A percentile compares a stretch with the other conserved stretches of the same genome.
These are phyloP conservation scores for Candida ficus DNA, from an alignment of 805 yeast species.

Conservation along the genomic window DNA sequence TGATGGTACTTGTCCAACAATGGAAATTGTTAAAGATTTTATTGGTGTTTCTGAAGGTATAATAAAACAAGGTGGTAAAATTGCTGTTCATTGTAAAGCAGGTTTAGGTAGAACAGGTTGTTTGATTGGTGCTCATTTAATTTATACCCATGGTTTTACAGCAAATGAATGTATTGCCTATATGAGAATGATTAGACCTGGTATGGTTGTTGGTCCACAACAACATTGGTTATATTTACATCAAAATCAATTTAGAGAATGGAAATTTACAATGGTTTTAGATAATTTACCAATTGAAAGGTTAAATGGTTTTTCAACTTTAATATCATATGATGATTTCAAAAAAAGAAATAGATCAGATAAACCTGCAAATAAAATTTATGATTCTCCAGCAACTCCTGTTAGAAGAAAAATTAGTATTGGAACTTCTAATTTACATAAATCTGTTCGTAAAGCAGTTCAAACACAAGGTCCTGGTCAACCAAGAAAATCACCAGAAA, in stretches of 20 bases:
- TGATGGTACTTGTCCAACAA: constrained; percentile 96
- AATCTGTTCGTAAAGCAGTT: constrained; percentile 69
- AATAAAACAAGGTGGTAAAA: constrained; percentile 79
- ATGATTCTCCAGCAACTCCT: constrained; percentile 61
- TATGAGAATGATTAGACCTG: constrained; percentile 94
- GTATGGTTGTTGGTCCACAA: constrained; percentile 99
- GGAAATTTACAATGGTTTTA: constrained; percentile 88
- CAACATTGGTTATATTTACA: constrained; percentile 98
- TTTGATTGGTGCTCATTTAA: constrained; percentile 92
- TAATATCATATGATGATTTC: constrained; percentile 57
- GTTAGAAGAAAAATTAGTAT: constrained; percentile 63
- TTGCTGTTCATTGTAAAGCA: constrained; percentile 99
- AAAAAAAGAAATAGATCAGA: constrained; percentile 43
- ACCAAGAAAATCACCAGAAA: constrained; percentile 65
- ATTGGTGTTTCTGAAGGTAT: constrained; percentile 93
- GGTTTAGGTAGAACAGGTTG: constrained; percentile 98
- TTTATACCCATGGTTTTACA: constrained; percentile 94
- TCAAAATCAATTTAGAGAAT: constrained; percentile 92
- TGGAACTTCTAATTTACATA: constrained; percentile 59
- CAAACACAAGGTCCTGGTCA: constrained; percentile 96
- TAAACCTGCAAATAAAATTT: constrained; percentile 2
- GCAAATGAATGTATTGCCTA: constrained; percentile 96
- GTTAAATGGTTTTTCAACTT: constrained; percentile 62
- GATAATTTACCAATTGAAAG: constrained; percentile 61
- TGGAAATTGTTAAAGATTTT: constrained; percentile 88